Conservation (phyloP, 202 grass and related monocot genomes). For the Setaria viridis region DNA sequence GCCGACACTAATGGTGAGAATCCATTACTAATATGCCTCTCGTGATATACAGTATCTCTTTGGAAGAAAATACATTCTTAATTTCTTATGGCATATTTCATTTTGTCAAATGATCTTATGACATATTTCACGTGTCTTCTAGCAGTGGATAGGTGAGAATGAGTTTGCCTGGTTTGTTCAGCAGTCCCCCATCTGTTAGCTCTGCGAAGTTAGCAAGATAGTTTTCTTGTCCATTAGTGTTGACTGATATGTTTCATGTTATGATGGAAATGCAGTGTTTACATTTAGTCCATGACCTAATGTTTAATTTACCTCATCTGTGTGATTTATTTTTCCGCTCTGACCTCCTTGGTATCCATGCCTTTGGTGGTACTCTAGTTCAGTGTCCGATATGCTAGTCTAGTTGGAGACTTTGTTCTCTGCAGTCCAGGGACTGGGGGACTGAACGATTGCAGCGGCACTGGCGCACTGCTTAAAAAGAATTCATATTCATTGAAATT, state of each 20-base stretch:
- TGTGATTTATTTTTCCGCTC: neutral
- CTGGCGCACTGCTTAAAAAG: neutral
- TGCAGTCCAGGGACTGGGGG: neutral
- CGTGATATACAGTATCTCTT: neutral
- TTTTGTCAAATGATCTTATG: neutral
- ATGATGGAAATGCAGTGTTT: neutral
- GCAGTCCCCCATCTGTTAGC: neutral
- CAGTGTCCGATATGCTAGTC: neutral
- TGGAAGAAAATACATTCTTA: neutral
- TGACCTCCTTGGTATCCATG: neutral
- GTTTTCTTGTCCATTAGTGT: neutral
- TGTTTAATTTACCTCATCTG: neutral
- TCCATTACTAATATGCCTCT: constrained; percentile 25
- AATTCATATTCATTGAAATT: neutral
- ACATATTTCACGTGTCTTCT: neutral
- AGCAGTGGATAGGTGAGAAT: neutral
- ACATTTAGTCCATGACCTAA: neutral
- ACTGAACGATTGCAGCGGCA: neutral
- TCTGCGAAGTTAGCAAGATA: neutral
- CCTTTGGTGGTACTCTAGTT: neutral
- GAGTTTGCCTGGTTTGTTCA: neutral
- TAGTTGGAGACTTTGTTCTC: neutral
- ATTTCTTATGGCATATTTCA: neutral
- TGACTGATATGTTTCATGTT: neutral
- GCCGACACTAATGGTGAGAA: constrained; percentile 48